These are phyloP conservation scores for Pichia sp. DNA, from an alignment of 1,139 yeast species.

Conservation along the genomic window DNA sequence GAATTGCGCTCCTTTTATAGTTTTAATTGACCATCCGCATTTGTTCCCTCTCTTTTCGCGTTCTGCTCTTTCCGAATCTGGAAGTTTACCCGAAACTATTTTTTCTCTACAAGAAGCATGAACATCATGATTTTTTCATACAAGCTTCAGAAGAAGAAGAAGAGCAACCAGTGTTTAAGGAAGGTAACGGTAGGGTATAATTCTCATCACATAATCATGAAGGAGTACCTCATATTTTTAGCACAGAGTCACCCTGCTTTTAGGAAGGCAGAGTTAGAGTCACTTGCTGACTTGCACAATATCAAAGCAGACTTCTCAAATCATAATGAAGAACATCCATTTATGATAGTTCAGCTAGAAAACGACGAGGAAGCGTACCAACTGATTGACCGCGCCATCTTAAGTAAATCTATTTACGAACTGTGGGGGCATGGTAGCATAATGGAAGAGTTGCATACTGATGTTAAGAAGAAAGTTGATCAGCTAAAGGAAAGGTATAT, in stretches of 20 bases:
- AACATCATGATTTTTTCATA: too few relatives aligned
- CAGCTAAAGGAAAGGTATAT: conserved; percentile 30
- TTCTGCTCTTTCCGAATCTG: too few relatives aligned
- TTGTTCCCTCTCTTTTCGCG: too few relatives aligned
- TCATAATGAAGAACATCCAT: conserved; percentile 62
- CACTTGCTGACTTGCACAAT: conserved; percentile 61
- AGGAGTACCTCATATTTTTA: conserved; percentile 63
- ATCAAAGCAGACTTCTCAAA: conserved; percentile 52
- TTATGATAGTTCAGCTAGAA: conserved; percentile 57
- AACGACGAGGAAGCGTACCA: conserved; percentile 60
- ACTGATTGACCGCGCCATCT: conserved; percentile 59
- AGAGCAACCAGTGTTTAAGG: too few relatives aligned
- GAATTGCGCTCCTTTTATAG: too few relatives aligned
- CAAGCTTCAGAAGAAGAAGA: too few relatives aligned
- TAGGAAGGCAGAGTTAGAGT: conserved; percentile 74
- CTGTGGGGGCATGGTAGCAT: conserved; percentile 69
- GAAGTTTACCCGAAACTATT: too few relatives aligned
- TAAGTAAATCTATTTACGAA: conserved; percentile 75
- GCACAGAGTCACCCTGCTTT: conserved; percentile 82
- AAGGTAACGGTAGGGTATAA: too few relatives aligned
- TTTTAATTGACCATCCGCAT: too few relatives aligned
- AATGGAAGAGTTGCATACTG: conserved; percentile 50
- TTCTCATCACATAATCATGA: too few relatives aligned
- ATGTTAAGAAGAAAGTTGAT: conserved; percentile 34
- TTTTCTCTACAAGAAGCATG: too few relatives aligned